Percentiles rank a stretch among this genome's conserved stretches.
Conservation (phyloP, 768 basidiomycete species). For the Exsudoporus frostii region DNA sequence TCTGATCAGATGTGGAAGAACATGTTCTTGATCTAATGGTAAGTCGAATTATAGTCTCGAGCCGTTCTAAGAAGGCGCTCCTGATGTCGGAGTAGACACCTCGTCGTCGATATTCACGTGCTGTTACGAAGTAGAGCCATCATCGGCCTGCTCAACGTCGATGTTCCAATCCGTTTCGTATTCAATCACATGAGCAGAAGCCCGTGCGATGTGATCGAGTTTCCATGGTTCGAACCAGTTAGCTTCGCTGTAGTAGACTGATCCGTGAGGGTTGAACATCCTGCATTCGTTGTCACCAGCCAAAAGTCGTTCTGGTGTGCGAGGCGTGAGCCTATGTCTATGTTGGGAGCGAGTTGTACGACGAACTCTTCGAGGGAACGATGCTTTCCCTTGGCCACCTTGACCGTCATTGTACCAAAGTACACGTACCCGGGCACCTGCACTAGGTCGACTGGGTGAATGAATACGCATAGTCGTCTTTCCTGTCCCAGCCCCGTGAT, state of each 20-base stretch:
- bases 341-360: constrained; percentile 34
- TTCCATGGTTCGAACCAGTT: background rate
- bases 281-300: constrained; percentile 49
- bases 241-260: background rate
- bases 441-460: constrained; percentile 58
- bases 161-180: background rate
- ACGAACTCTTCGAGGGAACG: constrained; percentile 76
- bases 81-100: constrained; percentile 39
- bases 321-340: background rate
- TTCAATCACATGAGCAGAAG: background rate
- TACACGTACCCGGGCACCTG: constrained; percentile 77
- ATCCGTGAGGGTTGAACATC: background rate
- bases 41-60: no score
- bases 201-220: no score
- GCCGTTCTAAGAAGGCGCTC: no score
- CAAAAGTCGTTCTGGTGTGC: constrained; percentile 58
- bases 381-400: constrained; percentile 75
- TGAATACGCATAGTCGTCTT: constrained; percentile 83
- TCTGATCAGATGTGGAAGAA: no score
- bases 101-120: constrained; percentile 37
- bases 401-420: constrained; percentile 80
- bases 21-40: no score
- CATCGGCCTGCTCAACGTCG: background rate
- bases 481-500: constrained; percentile 43
- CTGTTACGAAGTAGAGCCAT: constrained; percentile 14